These are phyloP conservation scores for Aspergillus biplanus DNA, from an alignment of 495 filamentous ascomycete genomes.

Conservation along the genomic window DNA sequence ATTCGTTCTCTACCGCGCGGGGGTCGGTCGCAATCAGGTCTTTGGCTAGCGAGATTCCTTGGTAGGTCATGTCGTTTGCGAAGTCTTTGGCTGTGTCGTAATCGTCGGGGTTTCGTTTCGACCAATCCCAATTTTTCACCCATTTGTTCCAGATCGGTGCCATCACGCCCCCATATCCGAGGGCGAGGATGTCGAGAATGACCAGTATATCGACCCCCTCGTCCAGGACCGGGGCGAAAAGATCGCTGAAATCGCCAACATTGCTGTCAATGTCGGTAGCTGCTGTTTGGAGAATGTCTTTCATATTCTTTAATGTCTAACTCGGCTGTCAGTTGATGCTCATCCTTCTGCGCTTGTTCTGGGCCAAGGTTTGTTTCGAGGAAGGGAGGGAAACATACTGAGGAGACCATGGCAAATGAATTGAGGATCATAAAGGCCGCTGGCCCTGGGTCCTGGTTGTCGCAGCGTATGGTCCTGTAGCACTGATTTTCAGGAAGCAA, in stretches of 20 bases:
- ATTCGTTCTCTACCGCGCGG: neutral
- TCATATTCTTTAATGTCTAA: neutral
- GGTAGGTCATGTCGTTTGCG: neutral
- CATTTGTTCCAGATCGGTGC: neutral
- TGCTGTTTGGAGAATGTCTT: no score
- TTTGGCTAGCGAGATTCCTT: neutral
- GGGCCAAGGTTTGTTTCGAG: no score
- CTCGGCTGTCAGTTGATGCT: neutral
- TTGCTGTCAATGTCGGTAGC: no score
- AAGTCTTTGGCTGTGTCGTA: neutral
- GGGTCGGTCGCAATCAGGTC: neutral
- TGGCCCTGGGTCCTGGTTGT: neutral
- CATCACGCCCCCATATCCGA: neutral
- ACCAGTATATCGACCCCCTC: neutral
- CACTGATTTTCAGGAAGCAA: neutral
- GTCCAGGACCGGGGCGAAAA: neutral
- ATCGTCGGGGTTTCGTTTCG: neutral
- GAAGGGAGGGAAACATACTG: neutral
- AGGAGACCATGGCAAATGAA: neutral
- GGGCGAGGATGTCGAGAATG: neutral
- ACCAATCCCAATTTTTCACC: neutral
- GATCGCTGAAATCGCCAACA: neutral
- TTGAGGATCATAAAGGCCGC: neutral
- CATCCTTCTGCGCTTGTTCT: neutral
- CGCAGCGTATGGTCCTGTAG: neutral